A percentile compares a stretch with the other conserved stretches of the same genome.
phyloP scores from a whole-genome alignment of 2,329 filamentous ascomycete species.

The Aspergillus terreus region DNA sequence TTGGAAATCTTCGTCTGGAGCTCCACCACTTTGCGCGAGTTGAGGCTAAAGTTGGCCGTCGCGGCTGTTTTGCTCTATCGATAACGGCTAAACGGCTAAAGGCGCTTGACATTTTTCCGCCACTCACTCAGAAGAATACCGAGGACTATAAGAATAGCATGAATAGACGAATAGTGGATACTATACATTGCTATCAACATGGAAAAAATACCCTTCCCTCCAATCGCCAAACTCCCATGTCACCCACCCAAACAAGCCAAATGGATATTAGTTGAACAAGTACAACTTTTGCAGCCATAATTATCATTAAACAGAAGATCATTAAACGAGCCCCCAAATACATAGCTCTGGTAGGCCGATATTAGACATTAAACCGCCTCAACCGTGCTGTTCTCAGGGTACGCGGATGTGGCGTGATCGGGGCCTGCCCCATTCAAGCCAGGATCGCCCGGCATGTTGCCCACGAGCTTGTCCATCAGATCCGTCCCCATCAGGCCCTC shows the following conservation, averaged over 20 bases:
- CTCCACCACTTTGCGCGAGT: background rate
- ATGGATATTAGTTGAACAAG: slow-evolving; percentile 1
- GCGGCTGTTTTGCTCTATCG: background rate
- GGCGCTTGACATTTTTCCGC: background rate
- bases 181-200: background rate
- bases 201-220: background rate
- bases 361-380: slow-evolving; percentile 26
- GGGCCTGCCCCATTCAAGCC: slow-evolving; percentile 33
- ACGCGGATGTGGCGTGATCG: slow-evolving; percentile 28
- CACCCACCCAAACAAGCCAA: background rate
- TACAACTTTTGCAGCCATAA: slow-evolving; percentile 7
- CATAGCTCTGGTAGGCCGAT: background rate
- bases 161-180: background rate
- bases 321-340: background rate
- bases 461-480: slow-evolving; percentile 36
- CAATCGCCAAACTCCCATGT: background rate
- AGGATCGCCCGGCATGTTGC: slow-evolving; percentile 29
- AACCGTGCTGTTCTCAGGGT: slow-evolving; percentile 28
- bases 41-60: background rate
- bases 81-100: slow-evolving; percentile 1
- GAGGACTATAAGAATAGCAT: background rate
- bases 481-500: slow-evolving; percentile 32
- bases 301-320: slow-evolving; percentile 3
- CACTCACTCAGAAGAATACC: background rate
- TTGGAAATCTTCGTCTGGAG: slow-evolving; percentile 57